phyloP scores from a whole-genome alignment of 306 rosid genomes.

The Nissolia schottii region DNA sequence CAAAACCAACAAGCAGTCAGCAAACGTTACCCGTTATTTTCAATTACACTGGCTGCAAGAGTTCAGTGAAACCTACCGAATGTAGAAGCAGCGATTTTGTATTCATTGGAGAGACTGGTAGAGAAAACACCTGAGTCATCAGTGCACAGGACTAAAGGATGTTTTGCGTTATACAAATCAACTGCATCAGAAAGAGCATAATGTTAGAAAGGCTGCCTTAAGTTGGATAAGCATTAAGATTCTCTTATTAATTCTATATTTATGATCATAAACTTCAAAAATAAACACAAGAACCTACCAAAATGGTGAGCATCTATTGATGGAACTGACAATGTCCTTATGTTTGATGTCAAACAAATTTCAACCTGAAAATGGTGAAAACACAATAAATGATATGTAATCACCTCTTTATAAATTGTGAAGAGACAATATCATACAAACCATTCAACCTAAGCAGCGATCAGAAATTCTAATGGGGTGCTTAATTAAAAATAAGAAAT shows the following conservation, averaged over 20 bases:
- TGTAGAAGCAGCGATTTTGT: constrained; percentile 58
- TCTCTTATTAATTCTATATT: constrained; percentile 7
- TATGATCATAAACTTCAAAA: not conserved
- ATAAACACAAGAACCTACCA: constrained; percentile 48
- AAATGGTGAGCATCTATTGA: constrained; percentile 86
- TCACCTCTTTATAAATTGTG: not conserved
- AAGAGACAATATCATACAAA: not conserved
- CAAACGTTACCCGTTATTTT: not conserved
- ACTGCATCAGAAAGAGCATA: constrained; percentile 49
- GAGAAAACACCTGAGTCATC: constrained; percentile 90
- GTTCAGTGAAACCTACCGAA: constrained; percentile 49
- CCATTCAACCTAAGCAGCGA: not conserved
- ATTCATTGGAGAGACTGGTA: constrained; percentile 74
- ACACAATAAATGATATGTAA: not conserved
- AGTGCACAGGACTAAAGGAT: constrained; percentile 80
- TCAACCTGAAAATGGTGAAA: constrained; percentile 67
- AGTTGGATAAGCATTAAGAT: not conserved
- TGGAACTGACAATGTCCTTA: constrained; percentile 65
- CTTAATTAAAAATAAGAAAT: not conserved
- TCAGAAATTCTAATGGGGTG: not conserved
- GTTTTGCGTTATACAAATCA: constrained; percentile 63
- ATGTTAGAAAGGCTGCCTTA: constrained; percentile 8
- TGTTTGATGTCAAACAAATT: constrained; percentile 90
- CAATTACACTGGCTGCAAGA: constrained; percentile 2
- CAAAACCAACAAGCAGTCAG: constrained; percentile 22